phyloP scores from a whole-genome alignment of 805 yeast species.

The Wickerhamiella siamensis region DNA sequence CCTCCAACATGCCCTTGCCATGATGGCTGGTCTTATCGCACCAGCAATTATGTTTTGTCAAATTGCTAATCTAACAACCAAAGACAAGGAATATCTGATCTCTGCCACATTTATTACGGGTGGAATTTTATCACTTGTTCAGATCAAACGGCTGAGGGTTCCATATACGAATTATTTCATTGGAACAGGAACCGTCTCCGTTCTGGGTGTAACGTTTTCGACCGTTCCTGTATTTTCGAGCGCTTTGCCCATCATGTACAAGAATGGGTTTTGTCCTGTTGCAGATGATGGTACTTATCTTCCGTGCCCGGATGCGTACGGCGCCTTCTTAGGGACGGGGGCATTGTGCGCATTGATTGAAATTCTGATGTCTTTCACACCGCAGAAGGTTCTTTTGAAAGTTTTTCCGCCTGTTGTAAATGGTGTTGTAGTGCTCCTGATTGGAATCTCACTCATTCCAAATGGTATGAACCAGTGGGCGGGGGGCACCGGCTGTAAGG shows the following conservation, averaged over 20 bases:
- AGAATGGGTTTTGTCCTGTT: slow-evolving; percentile 46
- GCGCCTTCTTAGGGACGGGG: slow-evolving; percentile 64
- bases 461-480: slow-evolving; percentile 70
- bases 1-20: slow-evolving; percentile 68
- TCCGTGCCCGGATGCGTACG: slow-evolving; percentile 82
- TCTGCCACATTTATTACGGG: slow-evolving; percentile 57
- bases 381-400: slow-evolving; percentile 51
- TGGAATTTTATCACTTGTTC: slow-evolving; percentile 53
- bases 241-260: slow-evolving; percentile 69
- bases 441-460: slow-evolving; percentile 52
- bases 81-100: slow-evolving; percentile 43
- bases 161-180: slow-evolving; percentile 56
- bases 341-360: slow-evolving; percentile 60
- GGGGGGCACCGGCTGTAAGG: slow-evolving; percentile 49
- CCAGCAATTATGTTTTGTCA: slow-evolving; percentile 63
- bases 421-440: slow-evolving; percentile 76
- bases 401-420: slow-evolving; percentile 79
- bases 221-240: slow-evolving; percentile 64
- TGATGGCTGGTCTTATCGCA: slow-evolving; percentile 76
- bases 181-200: slow-evolving; percentile 76
- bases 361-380: slow-evolving; percentile 55
- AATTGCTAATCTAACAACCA: slow-evolving; percentile 38
- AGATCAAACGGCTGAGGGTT: slow-evolving; percentile 66
- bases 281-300: slow-evolving; percentile 47
- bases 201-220: slow-evolving; percentile 81